Evolutionary conservation across 2,329 filamentous ascomycete genomes (phyloP), one percentile per base, ranked within the genome.

Genomic region (Colletotrichum sp.): DNA sequence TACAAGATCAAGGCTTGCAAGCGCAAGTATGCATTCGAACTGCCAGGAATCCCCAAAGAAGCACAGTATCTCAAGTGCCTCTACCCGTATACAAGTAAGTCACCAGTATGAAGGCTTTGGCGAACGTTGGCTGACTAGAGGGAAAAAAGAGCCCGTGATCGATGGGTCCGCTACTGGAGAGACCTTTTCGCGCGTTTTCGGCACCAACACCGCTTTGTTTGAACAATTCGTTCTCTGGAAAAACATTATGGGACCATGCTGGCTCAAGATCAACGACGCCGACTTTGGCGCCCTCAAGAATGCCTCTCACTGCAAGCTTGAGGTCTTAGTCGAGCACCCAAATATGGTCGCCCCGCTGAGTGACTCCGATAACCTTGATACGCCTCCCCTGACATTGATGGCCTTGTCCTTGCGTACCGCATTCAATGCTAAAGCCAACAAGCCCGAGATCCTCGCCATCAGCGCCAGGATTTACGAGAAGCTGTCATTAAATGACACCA

Each of bases 211-310:
- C 0, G 93, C 95, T 2, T 89, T 99, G 1, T 99, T 99, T 80
- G 97, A 99, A 85, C 97, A 99, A 80, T 99, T 99, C 82, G 97
- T 99, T 24, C 90, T 99, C 7, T 98, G 96, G 95, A 99, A 98
- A 87, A 98, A 98, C 82, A 95, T 99, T 80, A 99, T 98, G 96
- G 97, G 97, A 2, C 97, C 97, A 34, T 99, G 97, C 84, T 99
- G 97, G 97, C 90, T 99, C 62, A 96, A 94, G 82, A 97, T 99
- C 71, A 91, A 96, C 79, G 93, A 94, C 79, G 95, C 95, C 34
- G 93, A 98, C 83, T 98, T 98, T 82, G 90, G 91, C 21, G 89
- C 94, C 8, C 90, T 99, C 79, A 96, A 95, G 84, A 98, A 98
- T 80, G 95, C 96, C 13, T 99, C 97, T 1, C 97, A 98, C 91